Evolutionary conservation across 225 moss, liverwort and hornwort species (phyloP).

Genomic region (Ulota crispa): DNA sequence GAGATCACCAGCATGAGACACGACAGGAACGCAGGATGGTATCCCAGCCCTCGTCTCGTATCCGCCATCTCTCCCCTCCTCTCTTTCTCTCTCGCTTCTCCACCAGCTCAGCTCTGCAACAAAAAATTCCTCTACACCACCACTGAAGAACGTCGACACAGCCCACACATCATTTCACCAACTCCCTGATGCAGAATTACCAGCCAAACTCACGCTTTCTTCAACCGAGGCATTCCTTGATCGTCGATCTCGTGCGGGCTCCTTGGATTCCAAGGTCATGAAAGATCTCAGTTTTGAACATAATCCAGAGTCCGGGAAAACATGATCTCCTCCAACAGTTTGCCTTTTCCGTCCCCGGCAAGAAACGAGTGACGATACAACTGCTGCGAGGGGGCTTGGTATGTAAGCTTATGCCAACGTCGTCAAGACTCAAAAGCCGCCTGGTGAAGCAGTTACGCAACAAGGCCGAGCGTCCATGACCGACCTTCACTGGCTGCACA

Average conservation of each 20-base stretch:
- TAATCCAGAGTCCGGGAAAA: background rate
- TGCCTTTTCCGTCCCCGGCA: background rate
- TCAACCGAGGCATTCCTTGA: background rate
- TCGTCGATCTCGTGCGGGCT: background rate
- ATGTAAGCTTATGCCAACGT: background rate
- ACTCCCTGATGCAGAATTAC: background rate
- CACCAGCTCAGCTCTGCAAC: background rate
- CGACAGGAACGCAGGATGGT: slow-evolving; percentile 29
- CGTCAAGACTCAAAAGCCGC: slow-evolving; percentile 24
- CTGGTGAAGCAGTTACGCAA: slow-evolving; percentile 25
- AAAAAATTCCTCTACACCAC: background rate
- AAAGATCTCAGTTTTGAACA: background rate
- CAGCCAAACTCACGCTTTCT: background rate
- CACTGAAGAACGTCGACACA: background rate
- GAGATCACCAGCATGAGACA: slow-evolving; percentile 33
- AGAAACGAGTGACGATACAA: background rate
- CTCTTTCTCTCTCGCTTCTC: background rate
- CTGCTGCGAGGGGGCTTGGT: background rate
- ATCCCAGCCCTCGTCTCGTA: slow-evolving; percentile 25
- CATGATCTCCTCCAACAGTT: background rate
- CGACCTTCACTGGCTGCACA: background rate
- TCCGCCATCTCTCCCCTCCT: slow-evolving; percentile 26
- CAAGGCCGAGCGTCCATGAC: slow-evolving; percentile 3
- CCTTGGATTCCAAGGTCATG: slow-evolving; percentile 4
- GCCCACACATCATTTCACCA: background rate